These are phyloP conservation scores for Fusarium sp. DNA, from an alignment of 2,329 filamentous ascomycete species.

Conservation along the genomic window DNA sequence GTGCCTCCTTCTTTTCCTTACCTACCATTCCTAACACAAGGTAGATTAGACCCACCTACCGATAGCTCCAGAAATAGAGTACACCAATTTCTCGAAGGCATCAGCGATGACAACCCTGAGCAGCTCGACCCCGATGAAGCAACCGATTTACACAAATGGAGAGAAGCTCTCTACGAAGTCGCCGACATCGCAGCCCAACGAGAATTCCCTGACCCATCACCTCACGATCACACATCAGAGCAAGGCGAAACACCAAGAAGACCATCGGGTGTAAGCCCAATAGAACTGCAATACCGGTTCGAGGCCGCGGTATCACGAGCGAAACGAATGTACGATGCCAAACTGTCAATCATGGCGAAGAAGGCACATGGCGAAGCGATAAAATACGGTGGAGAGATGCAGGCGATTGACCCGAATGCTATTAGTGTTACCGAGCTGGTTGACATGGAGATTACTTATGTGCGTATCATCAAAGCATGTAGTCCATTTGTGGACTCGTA, in stretches of 20 bases:
- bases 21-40: not conserved
- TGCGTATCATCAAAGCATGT: slow-evolving; percentile 11
- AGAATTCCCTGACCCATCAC: not conserved
- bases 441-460: not conserved
- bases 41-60: not conserved
- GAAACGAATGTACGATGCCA: not conserved
- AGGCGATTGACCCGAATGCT: not conserved
- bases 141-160: not conserved
- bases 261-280: not conserved
- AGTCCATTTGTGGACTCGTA: not conserved
- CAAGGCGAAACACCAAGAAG: not conserved
- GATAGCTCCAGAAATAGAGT: not conserved
- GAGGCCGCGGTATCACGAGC: not conserved
- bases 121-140: not conserved
- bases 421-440: not conserved
- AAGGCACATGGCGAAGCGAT: slow-evolving; percentile 14
- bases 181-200: not conserved
- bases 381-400: not conserved
- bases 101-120: not conserved
- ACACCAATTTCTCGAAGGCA: slow-evolving; percentile 1
- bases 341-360: slow-evolving; percentile 2
- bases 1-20: not conserved
- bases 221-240: not conserved
- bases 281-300: slow-evolving; percentile 1
- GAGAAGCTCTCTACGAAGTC: slow-evolving; percentile 5